Conservation (phyloP, 441 rosid genomes). For the Erysimum pusillum region DNA sequence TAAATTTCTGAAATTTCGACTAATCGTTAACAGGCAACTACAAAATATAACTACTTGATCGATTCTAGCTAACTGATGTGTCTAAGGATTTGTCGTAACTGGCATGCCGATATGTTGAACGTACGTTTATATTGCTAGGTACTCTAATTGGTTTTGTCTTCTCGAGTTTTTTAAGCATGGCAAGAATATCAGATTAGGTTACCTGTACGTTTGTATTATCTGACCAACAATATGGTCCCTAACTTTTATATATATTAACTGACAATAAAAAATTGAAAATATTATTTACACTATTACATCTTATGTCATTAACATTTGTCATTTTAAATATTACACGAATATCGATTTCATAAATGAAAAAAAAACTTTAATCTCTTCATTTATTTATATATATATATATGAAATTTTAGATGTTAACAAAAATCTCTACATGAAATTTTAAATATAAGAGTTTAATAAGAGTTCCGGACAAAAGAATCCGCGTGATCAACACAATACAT, state of each 20-base stretch:
- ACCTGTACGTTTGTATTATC: neutral
- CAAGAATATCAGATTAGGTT: slow-evolving; percentile 9
- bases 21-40: neutral
- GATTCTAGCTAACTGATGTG: neutral
- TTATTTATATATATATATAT: neutral
- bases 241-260: no score
- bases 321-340: no score
- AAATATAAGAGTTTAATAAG: neutral
- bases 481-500: slow-evolving; percentile 16
- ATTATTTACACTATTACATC: neutral
- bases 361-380: neutral
- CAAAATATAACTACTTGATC: neutral
- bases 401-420: no score
- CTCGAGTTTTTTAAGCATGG: slow-evolving; percentile 23
- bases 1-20: neutral
- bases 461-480: neutral
- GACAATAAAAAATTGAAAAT: no score
- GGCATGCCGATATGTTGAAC: slow-evolving; percentile 7
- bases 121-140: neutral
- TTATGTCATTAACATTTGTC: neutral
- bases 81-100: neutral
- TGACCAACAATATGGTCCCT: neutral
- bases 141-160: neutral
- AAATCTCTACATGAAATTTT: no score
- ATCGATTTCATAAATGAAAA: neutral